Evolutionary conservation across 1,284 basidiomycete genomes (phyloP), one percentile per base, ranked within the genome.

Genomic region (Rhodotorula sp.): DNA sequence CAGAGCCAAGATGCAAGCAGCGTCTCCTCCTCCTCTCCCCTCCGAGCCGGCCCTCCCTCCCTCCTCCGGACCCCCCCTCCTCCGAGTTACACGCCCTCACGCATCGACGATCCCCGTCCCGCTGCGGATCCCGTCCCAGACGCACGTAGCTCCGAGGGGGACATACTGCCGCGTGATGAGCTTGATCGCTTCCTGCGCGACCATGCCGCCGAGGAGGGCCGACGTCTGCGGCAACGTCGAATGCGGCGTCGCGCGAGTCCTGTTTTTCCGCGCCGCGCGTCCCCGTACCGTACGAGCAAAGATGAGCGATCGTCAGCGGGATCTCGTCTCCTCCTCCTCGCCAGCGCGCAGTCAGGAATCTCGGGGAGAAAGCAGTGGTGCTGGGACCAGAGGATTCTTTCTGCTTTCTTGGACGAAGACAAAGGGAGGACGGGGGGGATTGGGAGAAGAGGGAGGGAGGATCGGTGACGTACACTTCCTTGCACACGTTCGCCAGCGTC

Each of bases 111-210:
- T 56, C 3, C 69, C 67, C 16, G 64, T 69, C 62, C 64, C 65
- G 52, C 71, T 73, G n/a, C 65, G 54, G 31, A 98, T 87, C 71
- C 97, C 86, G 83, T 99, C 94, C 65, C 96, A 85, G 39, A 93
- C 85, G 76, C 91, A 92, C 72, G 90, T 90, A 29, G 93, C 92
- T 78, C 62, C 67, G 69, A 97, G 86, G 3, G 96, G 96, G 29
- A 93, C 86, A 81, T 99, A 99, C 83, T 99, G 97, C 79, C 89
- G 89, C 72, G 96, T 98, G 78, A 97, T 90, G 82, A 98, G 86
- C 86, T 99, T 99, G 86, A 99, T 98, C 12, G 89, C 89, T 82
- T 99, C 97, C 79, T 99, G 97, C n/a, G 93, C 93, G 39, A 95
- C 91, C 26, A 99, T 82, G 0, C 96, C 97, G 21, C 97, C 97